Evolutionary conservation across 2,329 filamentous ascomycete species (phyloP), one percentile per base, ranked within the genome.

Genomic region (Talaromyces islandicus): DNA sequence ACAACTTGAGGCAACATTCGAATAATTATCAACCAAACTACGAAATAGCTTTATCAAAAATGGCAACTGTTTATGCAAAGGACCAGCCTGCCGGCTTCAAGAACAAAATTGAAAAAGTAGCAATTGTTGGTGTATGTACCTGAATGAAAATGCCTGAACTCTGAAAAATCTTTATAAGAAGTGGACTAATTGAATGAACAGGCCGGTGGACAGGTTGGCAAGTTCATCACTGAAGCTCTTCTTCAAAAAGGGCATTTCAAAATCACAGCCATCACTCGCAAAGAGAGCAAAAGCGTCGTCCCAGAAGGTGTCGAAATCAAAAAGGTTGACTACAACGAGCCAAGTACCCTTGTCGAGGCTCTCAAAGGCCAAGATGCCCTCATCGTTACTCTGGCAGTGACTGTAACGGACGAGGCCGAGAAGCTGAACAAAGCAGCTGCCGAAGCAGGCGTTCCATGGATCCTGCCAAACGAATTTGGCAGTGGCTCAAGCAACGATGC

Each of bases 321-420:
- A 29, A 30, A 54, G 10, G 55, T 60, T 38, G 55, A 54, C 48
- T 60, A 57, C 35, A 50, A 48, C 54, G 51, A 60, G n/a, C 48
- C 77, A 2, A 62, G 67, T 2, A 75, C 79, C 0, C 66, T 87
- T 7, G 74, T 82, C 0, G 67, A 70, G 0, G 83, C 83, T 2
- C 77, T 87, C 4, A 67, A 73, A 29, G 83, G 75, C 59, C 82
- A 87, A 62, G 78, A 87, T n/a, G 80, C 78, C 43, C 73, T 87
- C 2, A 74, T 86, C 64, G 85, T 86, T 57, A 84, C 83, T 10
- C 67, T 87, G 58, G 63, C 76, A 11, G 67, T 72, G 1, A 70
- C 57, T 0, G 82, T 80, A 0, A 69, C 62, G 0, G 79, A 80
- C 7, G 77, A 77, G 2, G 78, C 84, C 50, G 68, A 67, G 57